phyloP scores from a whole-genome alignment of 495 filamentous ascomycete genomes.

The Trichoderma reesei region DNA sequence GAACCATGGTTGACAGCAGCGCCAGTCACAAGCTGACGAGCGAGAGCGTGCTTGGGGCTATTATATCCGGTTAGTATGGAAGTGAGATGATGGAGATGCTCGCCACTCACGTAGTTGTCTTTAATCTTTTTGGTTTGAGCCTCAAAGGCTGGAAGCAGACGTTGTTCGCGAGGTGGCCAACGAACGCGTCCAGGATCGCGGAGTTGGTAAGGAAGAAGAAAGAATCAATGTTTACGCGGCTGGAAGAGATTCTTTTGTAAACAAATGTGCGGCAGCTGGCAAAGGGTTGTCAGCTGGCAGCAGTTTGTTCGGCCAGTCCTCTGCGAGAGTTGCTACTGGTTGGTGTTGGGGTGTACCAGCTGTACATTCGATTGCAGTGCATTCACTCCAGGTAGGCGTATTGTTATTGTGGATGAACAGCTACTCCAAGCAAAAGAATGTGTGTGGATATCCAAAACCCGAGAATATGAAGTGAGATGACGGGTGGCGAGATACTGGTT shows the following conservation, averaged over 20 bases:
- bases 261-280: background rate
- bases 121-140: background rate
- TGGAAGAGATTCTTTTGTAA: background rate
- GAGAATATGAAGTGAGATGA: background rate
- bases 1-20: background rate
- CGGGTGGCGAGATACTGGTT: background rate
- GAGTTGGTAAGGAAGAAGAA: background rate
- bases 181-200: background rate
- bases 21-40: background rate
- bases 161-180: background rate
- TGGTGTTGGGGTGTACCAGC: background rate
- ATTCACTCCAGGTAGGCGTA: background rate
- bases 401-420: background rate
- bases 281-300: background rate
- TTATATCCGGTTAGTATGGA: background rate
- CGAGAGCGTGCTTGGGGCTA: background rate
- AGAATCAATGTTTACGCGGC: background rate
- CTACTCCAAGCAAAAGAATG: background rate
- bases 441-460: background rate
- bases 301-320: background rate
- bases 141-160: background rate
- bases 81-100: background rate
- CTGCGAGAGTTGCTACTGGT: background rate
- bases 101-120: background rate
- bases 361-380: background rate